These are phyloP conservation scores for Strobilomyces dryophilus DNA, from an alignment of 768 basidiomycete species.

Conservation along the genomic window DNA sequence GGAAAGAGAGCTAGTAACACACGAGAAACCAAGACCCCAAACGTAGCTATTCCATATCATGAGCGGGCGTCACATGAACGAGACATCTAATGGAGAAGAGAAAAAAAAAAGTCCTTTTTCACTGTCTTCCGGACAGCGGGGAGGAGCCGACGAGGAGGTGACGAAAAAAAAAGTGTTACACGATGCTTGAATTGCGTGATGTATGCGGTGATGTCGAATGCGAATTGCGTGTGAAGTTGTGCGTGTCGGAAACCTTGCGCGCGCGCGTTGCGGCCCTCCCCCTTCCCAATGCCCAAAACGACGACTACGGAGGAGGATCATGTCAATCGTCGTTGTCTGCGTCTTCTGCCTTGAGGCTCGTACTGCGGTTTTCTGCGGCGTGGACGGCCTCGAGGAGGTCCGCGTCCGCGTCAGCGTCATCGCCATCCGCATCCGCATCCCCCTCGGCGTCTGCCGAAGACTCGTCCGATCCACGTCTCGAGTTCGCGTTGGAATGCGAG, in stretches of 20 bases:
- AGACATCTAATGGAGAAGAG: conserved; percentile 8
- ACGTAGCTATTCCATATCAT: conserved; percentile 13
- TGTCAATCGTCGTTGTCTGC: conserved; percentile 21
- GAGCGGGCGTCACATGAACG: conserved; percentile 5
- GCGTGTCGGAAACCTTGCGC: not conserved
- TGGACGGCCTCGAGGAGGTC: conserved; percentile 51
- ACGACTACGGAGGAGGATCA: not conserved
- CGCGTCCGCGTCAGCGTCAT: conserved; percentile 37
- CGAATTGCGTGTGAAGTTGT: not conserved
- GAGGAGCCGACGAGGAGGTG: not conserved
- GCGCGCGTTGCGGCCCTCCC: conserved; percentile 3
- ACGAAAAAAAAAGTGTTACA: conserved; percentile 1
- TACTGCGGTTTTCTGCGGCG: conserved; percentile 43
- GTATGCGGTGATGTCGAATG: conserved; percentile 6
- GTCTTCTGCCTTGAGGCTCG: conserved; percentile 28
- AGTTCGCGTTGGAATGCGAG: conserved; percentile 21
- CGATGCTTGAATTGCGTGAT: conserved; percentile 1
- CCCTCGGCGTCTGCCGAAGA: conserved; percentile 29
- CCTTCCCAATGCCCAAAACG: conserved; percentile 16
- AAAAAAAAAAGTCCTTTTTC: not conserved
- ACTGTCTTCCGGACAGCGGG: conserved; percentile 14
- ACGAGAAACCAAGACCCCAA: conserved; percentile 3
- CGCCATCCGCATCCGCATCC: conserved; percentile 37
- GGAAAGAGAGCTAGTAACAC: conserved; percentile 4
- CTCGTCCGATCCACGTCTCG: conserved; percentile 25